Percentiles rank a stretch among this genome's conserved stretches.
phyloP scores from a whole-genome alignment of 495 filamentous ascomycete genomes.

The Achaetomiella virescens region DNA sequence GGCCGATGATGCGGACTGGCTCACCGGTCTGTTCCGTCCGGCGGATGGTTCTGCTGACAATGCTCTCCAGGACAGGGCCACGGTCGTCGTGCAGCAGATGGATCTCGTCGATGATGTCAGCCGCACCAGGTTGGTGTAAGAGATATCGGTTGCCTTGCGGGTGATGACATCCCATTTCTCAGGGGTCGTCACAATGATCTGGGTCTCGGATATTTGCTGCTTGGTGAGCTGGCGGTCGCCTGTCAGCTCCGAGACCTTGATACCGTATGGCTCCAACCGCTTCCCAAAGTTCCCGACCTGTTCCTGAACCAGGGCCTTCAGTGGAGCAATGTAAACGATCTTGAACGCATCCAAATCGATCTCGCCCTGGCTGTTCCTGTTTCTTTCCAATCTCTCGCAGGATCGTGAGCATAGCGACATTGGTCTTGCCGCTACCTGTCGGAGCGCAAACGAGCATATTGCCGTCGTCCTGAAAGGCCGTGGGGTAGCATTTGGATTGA shows the following conservation, averaged over 20 bases:
- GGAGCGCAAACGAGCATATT: constrained; percentile 98
- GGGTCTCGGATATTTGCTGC: constrained; percentile 94
- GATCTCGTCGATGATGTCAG: constrained; percentile 94
- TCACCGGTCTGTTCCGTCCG: constrained; percentile 90
- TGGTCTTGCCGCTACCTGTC: constrained; percentile 96
- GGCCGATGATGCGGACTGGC: constrained; percentile 80
- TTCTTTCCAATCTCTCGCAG: constrained; percentile 94
- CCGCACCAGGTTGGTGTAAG: constrained; percentile 93
- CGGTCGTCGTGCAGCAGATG: constrained; percentile 96
- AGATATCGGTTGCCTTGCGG: constrained; percentile 91
- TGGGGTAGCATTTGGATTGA: constrained; percentile 85
- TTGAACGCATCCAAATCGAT: constrained; percentile 96
- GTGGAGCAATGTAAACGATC: constrained; percentile 87
- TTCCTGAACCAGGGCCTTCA: constrained; percentile 94
- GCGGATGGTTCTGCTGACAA: constrained; percentile 90
- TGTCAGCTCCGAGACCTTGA: constrained; percentile 87
- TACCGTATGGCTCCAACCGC: constrained; percentile 81
- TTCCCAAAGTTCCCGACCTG: constrained; percentile 96
- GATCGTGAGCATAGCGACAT: constrained; percentile 96
- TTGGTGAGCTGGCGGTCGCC: constrained; percentile 98
- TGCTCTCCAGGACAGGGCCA: constrained; percentile 93
- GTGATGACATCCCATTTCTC: constrained; percentile 99
- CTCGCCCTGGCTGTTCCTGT: constrained; percentile 81
- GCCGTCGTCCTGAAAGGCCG: constrained; percentile 88
- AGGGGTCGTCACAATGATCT: constrained; percentile 96